These are phyloP conservation scores for Scedosporium boydii DNA, from an alignment of 2,329 filamentous ascomycete species.

Conservation along the genomic window DNA sequence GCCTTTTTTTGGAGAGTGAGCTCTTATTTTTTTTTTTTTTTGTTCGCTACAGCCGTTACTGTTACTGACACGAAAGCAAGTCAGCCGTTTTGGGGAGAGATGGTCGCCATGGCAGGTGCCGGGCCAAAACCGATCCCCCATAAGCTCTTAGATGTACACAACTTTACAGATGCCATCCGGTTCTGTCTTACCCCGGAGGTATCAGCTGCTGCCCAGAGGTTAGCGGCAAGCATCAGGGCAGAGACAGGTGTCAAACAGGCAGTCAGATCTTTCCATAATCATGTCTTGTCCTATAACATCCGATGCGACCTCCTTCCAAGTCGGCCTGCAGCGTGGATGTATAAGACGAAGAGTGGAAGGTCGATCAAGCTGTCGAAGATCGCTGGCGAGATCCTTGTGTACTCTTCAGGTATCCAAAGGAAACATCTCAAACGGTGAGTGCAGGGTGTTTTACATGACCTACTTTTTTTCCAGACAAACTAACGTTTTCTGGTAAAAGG, in stretches of 20 bases:
- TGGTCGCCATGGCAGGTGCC: constrained; percentile 54
- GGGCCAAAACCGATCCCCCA: constrained; percentile 60
- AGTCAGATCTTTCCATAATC: neutral
- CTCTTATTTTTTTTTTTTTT: neutral
- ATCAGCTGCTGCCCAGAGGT: constrained; percentile 42
- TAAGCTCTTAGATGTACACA: constrained; percentile 54
- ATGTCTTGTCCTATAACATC: neutral
- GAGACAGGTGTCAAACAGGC: constrained; percentile 21
- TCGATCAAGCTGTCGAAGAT: constrained; percentile 2
- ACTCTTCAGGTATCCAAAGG: constrained; percentile 25
- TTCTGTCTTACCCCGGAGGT: constrained; percentile 56
- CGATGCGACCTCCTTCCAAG: constrained; percentile 28
- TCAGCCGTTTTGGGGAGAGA: constrained; percentile 68
- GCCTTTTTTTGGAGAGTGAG: constrained; percentile 62
- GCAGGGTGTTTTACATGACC: neutral
- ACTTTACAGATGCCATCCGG: constrained; percentile 60
- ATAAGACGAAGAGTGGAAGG: neutral
- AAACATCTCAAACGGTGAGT: neutral
- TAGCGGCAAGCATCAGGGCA: constrained; percentile 50
- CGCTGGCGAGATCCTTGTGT: neutral
- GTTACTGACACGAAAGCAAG: neutral
- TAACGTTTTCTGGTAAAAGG: neutral
- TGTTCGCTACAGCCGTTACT: neutral
- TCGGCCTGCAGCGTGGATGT: constrained; percentile 35
- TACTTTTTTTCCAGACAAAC: neutral